Evolutionary conservation across 108 stramenopile species (phyloP), one percentile per base, ranked within the genome.

Genomic region (Skeletonema costatum): DNA sequence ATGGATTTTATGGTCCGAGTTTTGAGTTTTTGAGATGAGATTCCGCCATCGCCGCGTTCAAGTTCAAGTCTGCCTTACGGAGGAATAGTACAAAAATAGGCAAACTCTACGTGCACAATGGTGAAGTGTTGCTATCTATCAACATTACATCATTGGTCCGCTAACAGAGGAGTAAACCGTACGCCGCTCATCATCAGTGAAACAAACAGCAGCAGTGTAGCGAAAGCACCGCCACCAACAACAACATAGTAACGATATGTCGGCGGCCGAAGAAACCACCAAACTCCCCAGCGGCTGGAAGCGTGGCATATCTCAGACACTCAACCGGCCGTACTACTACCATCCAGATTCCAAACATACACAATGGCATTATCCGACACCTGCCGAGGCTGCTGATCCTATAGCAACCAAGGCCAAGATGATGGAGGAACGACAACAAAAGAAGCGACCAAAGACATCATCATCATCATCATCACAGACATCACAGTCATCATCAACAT

Each of bases 281-380:
- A 44, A 1, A 14, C 21, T 53, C 8, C 51, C 51, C 8, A 53
- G 51, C 51, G 95, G 95, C 62, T 96, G 95, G 95, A 83, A 86
- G 50, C 79, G 87, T 30, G 92, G 87, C 42, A 84, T 81, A 78
- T 88, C 87, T 60, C 87, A 81, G 16, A 88, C 87, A 17, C 93
- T 87, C 65, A 77, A 96, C 59, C 76, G 83, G 16, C 94, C 89
- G 60, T 86, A 70, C 51, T 96, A 91, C 65, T 96, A 91, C 68
- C 96, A 96, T 73, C 69, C 76, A 32, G 87, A 80, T 35, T 89
- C 96, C 32, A 88, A 89, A 59, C 89, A 91, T 60, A 94, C 92
- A 5, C 96, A 96, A 80, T 96, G 96, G 96, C 96, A 96, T 71
- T 93, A 92, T 78, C 96, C 96, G 0, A 93, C 96, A 16, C 89